Evolutionary conservation across 176 grass and related monocot species (phyloP).

Genomic region (Carex parvula): DNA sequence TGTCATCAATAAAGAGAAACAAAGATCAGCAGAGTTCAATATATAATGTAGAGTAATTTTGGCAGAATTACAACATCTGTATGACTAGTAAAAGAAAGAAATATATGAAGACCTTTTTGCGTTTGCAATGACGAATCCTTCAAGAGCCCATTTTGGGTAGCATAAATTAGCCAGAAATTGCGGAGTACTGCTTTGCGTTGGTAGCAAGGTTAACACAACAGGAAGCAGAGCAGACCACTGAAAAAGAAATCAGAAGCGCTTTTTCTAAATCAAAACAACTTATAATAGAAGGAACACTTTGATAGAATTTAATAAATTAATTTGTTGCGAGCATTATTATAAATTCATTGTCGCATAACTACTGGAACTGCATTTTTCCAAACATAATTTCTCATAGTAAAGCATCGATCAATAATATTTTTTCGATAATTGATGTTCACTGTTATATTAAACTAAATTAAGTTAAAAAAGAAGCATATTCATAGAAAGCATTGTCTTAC

Average conservation of each 20-base stretch:
- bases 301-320: neutral
- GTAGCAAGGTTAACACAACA: constrained; percentile 64
- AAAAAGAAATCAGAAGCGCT: constrained; percentile 11
- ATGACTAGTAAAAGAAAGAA: neutral
- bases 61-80: neutral
- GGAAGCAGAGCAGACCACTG: constrained; percentile 80
- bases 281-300: neutral
- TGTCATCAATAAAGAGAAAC: constrained; percentile 17
- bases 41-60: neutral
- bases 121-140: constrained; percentile 76
- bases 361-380: neutral
- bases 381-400: neutral
- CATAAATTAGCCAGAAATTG: constrained; percentile 43
- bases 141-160: constrained; percentile 82
- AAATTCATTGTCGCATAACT: neutral
- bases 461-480: neutral
- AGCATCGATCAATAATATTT: neutral
- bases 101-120: constrained; percentile 42
- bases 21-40: neutral
- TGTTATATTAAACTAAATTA: neutral
- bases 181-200: constrained; percentile 53
- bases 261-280: neutral
- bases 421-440: neutral
- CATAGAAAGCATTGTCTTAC: constrained; percentile 16
- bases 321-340: neutral